Percentiles rank a stretch among this genome's conserved stretches.
These are phyloP conservation scores for Hypoxylon sp. DNA, from an alignment of 2,329 filamentous ascomycete genomes.

Conservation along the genomic window DNA sequence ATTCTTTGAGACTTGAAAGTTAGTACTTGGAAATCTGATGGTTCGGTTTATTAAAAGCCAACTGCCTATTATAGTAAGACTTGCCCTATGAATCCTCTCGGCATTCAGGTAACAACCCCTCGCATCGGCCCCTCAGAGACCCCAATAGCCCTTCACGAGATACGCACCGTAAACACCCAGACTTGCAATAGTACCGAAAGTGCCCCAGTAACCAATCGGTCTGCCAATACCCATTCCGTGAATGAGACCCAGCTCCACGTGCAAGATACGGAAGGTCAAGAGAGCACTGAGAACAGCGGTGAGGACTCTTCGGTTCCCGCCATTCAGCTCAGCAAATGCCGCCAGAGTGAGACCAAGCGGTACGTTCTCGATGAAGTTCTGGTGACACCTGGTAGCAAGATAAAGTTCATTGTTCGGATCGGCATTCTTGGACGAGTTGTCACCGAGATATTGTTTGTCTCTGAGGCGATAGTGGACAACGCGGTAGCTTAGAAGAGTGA, in stretches of 20 bases:
- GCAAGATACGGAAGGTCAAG: conserved; percentile 50
- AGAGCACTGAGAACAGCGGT: conserved; percentile 48
- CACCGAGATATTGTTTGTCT: conserved; percentile 50
- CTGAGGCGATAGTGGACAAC: conserved; percentile 49
- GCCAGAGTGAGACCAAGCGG: conserved; percentile 53
- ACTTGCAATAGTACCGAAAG: conserved; percentile 46
- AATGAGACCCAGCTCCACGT: conserved; percentile 51
- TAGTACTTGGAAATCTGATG: too few species aligned
- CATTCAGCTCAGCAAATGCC: conserved; percentile 54
- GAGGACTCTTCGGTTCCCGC: conserved; percentile 49
- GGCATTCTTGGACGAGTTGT: conserved; percentile 45
- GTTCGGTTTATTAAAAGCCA: too few species aligned
- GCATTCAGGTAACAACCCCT: conserved; percentile 4
- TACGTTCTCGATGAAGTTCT: conserved; percentile 55
- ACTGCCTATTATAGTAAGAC: not conserved
- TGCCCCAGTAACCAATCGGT: conserved; percentile 53
- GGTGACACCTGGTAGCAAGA: conserved; percentile 49
- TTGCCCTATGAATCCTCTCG: not conserved
- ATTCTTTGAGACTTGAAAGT: too few species aligned
- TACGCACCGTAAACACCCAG: conserved; percentile 52
- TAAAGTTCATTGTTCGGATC: conserved; percentile 47
- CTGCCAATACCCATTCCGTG: conserved; percentile 48
- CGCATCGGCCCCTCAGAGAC: conserved; percentile 35
- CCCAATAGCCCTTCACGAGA: conserved; percentile 50
- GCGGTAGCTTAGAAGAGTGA: conserved; percentile 51